Evolutionary conservation across 768 basidiomycete genomes (phyloP).

Genomic region (Tephrocybe sp.): DNA sequence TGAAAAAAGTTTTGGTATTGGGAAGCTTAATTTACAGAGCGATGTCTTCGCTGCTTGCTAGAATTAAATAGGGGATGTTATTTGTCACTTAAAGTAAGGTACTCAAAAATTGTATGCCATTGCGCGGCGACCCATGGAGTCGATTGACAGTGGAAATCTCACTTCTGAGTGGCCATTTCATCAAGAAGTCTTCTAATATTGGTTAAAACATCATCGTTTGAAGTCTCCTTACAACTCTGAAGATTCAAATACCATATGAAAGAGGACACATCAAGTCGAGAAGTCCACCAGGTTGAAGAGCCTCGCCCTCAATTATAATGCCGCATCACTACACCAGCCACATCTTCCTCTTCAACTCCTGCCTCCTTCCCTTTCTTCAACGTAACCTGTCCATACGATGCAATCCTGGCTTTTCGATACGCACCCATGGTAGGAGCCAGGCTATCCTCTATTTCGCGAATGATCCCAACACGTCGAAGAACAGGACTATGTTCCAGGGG

Average conservation of each 20-base stretch:
- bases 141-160: too few relatives aligned
- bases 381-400: slow-evolving; percentile 35
- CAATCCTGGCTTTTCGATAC: slow-evolving; percentile 36
- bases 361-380: slow-evolving; percentile 27
- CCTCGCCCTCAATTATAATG: slow-evolving; percentile 28
- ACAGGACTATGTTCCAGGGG: slow-evolving; percentile 40
- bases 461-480: slow-evolving; percentile 32
- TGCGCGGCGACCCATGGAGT: too few relatives aligned
- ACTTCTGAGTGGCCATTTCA: too few relatives aligned
- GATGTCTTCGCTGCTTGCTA: slow-evolving; percentile 23
- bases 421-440: slow-evolving; percentile 37
- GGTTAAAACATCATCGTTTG: too few relatives aligned
- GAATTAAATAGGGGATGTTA: not conserved
- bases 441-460: slow-evolving; percentile 27
- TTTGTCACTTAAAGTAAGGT: too few relatives aligned
- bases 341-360: slow-evolving; percentile 41
- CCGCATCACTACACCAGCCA: slow-evolving; percentile 41
- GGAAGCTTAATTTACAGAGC: slow-evolving; percentile 26
- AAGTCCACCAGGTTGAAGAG: too few relatives aligned
- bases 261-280: too few relatives aligned
- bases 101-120: too few relatives aligned
- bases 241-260: too few relatives aligned
- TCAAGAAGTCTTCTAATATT: too few relatives aligned
- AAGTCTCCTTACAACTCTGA: too few relatives aligned
- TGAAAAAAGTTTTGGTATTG: slow-evolving; percentile 38